Base-by-base conservation (phyloP, 2,329 filamentous ascomycete genomes). In the Talaromyces sp. region DNA sequence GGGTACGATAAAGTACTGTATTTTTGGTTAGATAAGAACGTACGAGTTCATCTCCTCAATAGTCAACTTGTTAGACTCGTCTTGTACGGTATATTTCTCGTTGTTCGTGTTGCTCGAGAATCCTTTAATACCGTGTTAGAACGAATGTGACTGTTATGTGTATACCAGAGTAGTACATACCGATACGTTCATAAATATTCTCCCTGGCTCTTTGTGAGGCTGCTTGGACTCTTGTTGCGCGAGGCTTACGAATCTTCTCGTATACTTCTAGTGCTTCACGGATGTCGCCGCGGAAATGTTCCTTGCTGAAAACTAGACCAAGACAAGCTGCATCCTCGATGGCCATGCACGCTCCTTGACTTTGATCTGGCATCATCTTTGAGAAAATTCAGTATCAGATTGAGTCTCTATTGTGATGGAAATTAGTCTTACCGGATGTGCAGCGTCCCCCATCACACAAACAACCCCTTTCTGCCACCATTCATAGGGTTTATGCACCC, bases 41-140 rank as follows among this genome's bases (percentile, higher is more conserved):
- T 78, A 86, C 80, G 80, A 79, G 66, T 90, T 90, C 87, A 90
- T 89, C 73, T 90, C 87, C 68, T 89, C 86, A 59, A 90, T 89
- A 0, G 88, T 90, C 37, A 90, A 71, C 67, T 88, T 87, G 56
- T 85, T 82, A 68, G 80, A 84, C 69, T 87, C 82, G 61, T 89
- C 84, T 67, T 85, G 83, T 0, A 90, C 87, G 70, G 86, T 86
- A 75, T 90, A 90, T 0, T 81, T 83, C 0, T 82, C 73, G 15
- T 78, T 83, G 45, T 82, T 69, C 33, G 82, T 88, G 71, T 90
- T 89, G 43, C 81, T 82, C 0, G 86, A 89, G 75, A 90, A 90
- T 1, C 64, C 64, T 66, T 33, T 58, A 33, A 25, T 15, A 13
- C 25, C 10, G 3, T 19, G 37, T 43, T 45, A 43, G 22, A 45